phyloP scores from a whole-genome alignment of 202 grass and related monocot species.

The Brachypodium distachyon region DNA sequence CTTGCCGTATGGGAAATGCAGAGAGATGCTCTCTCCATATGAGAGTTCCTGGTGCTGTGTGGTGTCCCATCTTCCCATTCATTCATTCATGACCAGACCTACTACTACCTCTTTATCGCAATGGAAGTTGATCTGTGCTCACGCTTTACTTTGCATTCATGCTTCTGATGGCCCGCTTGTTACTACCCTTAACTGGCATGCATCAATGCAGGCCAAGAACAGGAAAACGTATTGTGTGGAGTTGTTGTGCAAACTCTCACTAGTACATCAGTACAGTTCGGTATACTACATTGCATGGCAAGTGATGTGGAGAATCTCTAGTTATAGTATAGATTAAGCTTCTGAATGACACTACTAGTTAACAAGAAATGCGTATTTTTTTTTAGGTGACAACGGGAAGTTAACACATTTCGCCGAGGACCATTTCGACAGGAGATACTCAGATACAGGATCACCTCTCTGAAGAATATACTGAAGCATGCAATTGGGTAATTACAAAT shows the following conservation, averaged over 20 bases:
- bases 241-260: background rate
- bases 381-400: too few species aligned
- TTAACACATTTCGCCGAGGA: too few species aligned
- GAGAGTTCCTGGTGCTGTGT: background rate
- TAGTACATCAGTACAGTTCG: background rate
- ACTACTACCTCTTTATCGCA: conserved; percentile 1
- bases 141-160: conserved; percentile 3
- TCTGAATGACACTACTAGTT: background rate
- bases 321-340: background rate
- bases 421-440: too few species aligned
- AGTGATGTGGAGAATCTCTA: background rate
- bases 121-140: background rate
- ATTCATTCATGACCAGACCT: conserved; percentile 4
- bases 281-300: background rate
- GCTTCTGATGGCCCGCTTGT: background rate
- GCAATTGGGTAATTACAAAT: too few species aligned
- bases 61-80: background rate
- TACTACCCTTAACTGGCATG: conserved; percentile 18
- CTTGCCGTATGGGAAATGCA: background rate
- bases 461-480: too few species aligned
- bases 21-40: too few species aligned
- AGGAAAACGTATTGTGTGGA: background rate
- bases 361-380: background rate
- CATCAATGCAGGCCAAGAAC: background rate
- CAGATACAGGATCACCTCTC: too few species aligned